Percentiles rank a stretch among this genome's conserved stretches.
phyloP scores from a whole-genome alignment of 2,329 filamentous ascomycete species.

The Pseudocercospora crystallina region DNA sequence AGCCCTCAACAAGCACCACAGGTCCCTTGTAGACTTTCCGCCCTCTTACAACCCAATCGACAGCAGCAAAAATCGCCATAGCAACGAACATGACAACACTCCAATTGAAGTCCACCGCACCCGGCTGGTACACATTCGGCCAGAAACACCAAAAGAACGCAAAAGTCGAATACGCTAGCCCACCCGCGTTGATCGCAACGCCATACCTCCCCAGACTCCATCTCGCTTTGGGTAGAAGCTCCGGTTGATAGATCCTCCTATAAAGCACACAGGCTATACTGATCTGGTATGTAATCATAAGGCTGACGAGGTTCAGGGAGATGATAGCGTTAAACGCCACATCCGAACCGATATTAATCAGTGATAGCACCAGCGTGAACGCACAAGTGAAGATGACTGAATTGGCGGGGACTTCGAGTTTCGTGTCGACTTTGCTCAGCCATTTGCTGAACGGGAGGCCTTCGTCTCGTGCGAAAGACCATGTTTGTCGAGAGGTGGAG shows the following conservation, averaged over 20 bases:
- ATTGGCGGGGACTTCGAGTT: conserved; percentile 25
- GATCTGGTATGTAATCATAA: conserved; percentile 44
- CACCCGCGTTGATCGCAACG: conserved; percentile 39
- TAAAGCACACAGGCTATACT: conserved; percentile 43
- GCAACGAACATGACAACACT: conserved; percentile 23
- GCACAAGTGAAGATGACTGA: conserved; percentile 26
- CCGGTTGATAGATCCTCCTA: conserved; percentile 38
- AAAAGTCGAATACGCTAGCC: conserved; percentile 37
- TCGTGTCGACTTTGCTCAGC: conserved; percentile 19
- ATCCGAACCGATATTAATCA: conserved; percentile 30
- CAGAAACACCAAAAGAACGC: conserved; percentile 46
- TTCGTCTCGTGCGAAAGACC: conserved; percentile 42
- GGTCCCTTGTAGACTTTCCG: conserved; percentile 22
- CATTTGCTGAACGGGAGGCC: conserved; percentile 25
- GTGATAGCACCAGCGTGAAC: conserved; percentile 26
- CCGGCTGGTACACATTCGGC: conserved; percentile 27
- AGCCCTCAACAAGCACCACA: conserved; percentile 20
- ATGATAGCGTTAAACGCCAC: conserved; percentile 40
- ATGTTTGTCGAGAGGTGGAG: conserved; percentile 32
- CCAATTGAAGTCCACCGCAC: conserved; percentile 17
- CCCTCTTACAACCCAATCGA: conserved; percentile 20
- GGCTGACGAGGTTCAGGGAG: conserved; percentile 39
- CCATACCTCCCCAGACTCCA: conserved; percentile 43
- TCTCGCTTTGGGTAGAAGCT: conserved; percentile 38
- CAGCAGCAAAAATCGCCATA: conserved; percentile 18